Evolutionary conservation across 345 rosid species (phyloP), one percentile per base, ranked within the genome.

Genomic region (Tarenaya hassleriana): DNA sequence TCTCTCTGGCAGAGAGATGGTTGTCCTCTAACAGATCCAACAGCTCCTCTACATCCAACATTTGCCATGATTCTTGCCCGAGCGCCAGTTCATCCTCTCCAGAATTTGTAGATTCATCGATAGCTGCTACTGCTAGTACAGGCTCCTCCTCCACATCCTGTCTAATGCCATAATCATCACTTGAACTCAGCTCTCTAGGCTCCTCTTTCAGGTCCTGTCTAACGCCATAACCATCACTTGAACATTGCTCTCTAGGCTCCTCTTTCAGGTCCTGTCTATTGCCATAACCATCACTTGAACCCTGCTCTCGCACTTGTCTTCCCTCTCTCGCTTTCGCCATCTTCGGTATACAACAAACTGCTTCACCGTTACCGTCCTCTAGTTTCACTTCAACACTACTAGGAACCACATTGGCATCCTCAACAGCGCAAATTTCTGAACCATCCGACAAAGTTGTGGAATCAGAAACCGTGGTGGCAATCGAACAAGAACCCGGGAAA

Each of bases 1-100:
- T 7, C 6, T 16, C 19, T 15, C 47, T 13, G 20, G 17, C 10
- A 16, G 57, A 8, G 14, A 37, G 37, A 18, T 74, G 67, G 49
- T 45, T 15, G 0, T 50, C 56, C 16, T 71, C 77, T 10, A 78
- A 7, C 0, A 56, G 13, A 17, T 62, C 55, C 47, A 84, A 38
- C 44, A 88, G 57, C 51, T 88, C 86, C 27, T 84, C 77, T 15
- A 75, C 60, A 47, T 79, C 88, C 39, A 88, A 82, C 55, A 77
- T 32, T 34, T 88, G 83, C 7, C 68, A 9, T 40, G 68, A 57
- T 9, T 41, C 19, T 38, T 53, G 56, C 33, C 58, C 61, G 24
- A 2, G 3, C 8, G 29, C 2, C 29, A 2, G 5, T 24, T 13
- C 20, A 31, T 37, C 51, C 16, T 24, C 29, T 24, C 29, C 29